Percentiles rank a stretch among this genome's conserved stretches.
phyloP scores from a whole-genome alignment of 805 yeast species.

The Suhomyces vadensis region DNA sequence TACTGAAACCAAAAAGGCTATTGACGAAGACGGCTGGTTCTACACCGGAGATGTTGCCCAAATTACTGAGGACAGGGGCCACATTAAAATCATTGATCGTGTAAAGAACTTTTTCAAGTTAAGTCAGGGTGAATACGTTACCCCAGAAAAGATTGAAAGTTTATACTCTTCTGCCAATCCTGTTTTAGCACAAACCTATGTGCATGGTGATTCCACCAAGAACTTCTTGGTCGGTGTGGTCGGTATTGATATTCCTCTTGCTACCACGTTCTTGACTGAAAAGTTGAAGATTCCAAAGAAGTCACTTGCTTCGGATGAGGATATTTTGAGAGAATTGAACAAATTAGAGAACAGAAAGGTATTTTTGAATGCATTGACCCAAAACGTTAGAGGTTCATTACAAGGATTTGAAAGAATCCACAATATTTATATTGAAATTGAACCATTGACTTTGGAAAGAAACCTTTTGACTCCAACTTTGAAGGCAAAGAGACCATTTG shows the following conservation, averaged over 20 bases:
- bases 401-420: constrained; percentile 27
- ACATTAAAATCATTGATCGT: constrained; percentile 28
- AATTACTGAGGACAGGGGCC: constrained; percentile 17
- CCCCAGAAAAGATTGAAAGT: constrained; percentile 33
- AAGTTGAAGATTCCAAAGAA: constrained; percentile 13
- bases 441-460: constrained; percentile 27
- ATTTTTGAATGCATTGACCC: constrained; percentile 19
- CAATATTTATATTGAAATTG: constrained; percentile 26
- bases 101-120: constrained; percentile 36
- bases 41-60: constrained; percentile 27
- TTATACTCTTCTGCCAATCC: constrained; percentile 23
- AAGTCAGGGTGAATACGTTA: constrained; percentile 33
- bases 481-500: constrained; percentile 53
- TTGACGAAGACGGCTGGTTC: constrained; percentile 28
- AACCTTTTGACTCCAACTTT: constrained; percentile 34
- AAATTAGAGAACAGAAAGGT: constrained; percentile 19
- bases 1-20: constrained; percentile 23
- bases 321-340: constrained; percentile 13
- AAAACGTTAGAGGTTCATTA: constrained; percentile 15
- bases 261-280: constrained; percentile 17
- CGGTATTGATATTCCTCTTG: constrained; percentile 23
- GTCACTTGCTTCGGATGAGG: constrained; percentile 9
- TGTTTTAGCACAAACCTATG: constrained; percentile 20
- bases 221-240: constrained; percentile 24
- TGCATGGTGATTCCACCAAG: constrained; percentile 27